Evolutionary conservation across 2,329 filamentous ascomycete genomes (phyloP).

Genomic region (Penicillium verrucosum): DNA sequence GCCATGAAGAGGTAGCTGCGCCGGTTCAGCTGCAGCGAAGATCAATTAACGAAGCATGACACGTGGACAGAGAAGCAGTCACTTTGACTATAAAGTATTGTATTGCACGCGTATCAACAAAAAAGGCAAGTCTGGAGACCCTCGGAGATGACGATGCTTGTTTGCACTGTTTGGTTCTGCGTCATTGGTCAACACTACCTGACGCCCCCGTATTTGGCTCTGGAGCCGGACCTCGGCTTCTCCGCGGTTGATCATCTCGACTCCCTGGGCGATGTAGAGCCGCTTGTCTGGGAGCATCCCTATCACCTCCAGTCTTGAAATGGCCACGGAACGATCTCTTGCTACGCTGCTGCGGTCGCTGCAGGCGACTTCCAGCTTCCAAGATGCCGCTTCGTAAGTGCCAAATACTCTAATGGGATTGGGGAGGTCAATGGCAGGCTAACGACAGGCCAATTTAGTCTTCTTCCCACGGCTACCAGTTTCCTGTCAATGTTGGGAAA

Average conservation of each 20-base stretch:
- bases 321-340: conserved; percentile 61
- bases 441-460: conserved; percentile 28
- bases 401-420: background rate
- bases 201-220: conserved; percentile 25
- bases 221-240: conserved; percentile 32
- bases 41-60: conserved; percentile 1
- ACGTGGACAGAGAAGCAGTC: background rate
- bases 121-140: conserved; percentile 1
- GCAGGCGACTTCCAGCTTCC: conserved; percentile 55
- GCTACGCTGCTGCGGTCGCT: conserved; percentile 59
- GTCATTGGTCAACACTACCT: background rate
- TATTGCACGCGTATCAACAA: background rate
- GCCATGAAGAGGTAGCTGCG: conserved; percentile 21
- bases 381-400: conserved; percentile 58
- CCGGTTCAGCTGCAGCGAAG: background rate
- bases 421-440: conserved; percentile 12
- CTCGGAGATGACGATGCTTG: conserved; percentile 14
- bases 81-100: background rate
- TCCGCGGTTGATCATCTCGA: conserved; percentile 25
- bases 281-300: conserved; percentile 6
- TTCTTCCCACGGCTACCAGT: conserved; percentile 53
- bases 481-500: conserved; percentile 54
- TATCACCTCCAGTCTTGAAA: conserved; percentile 25
- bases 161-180: conserved; percentile 35
- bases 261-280: conserved; percentile 18